Base-by-base conservation (phyloP, 805 yeast genomes). In the Candida xyloterini region DNA sequence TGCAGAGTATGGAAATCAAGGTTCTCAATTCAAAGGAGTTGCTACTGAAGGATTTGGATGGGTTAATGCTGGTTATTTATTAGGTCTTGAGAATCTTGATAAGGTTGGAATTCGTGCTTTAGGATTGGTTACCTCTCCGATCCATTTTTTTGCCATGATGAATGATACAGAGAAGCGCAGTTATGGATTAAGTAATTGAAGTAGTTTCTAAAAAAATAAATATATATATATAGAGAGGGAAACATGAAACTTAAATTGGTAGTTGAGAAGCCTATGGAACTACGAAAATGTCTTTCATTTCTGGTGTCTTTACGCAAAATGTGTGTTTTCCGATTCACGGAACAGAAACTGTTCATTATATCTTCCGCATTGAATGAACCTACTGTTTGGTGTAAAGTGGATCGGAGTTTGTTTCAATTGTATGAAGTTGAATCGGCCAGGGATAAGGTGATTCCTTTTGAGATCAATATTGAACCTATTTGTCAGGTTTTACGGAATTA, bases 1-100 rank as follows among this genome's bases (percentile, higher is more conserved):
- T 47, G 98, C 97, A 0, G 97, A 91, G 60, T 91, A 91, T 62
- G 99, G 99, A 15, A 91, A 91, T 59, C 98, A 93, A 63, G 99
- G 99, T 8, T 73, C 86, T 1, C 95, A 83, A 46, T 86, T 89
- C 57, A 84, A 84, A 59, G 96, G 96, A 33, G 96, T 85, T 29
- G 95, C 95, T 0, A 81, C 84, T 7, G 97, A 93, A 64, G 99
- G 99, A 1, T 91, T 91, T 62, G 99, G 98, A 1, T 91, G 99
- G 99, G 96, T 91, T 36, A 91, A 91, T 66, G 84, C 98, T 5
- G 80, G 93, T 52, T 89, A 77, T 62, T 54, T 83, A 20, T 60
- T 84, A 45, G 96, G 96, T 0, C 65, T 88, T 45, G 71, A 81
- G 15, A 76, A 76, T 43, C 65, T 85, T 62, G 79, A 78, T 47